Conservation (phyloP, 257 asterid species). For the Eustoma russellianum region DNA sequence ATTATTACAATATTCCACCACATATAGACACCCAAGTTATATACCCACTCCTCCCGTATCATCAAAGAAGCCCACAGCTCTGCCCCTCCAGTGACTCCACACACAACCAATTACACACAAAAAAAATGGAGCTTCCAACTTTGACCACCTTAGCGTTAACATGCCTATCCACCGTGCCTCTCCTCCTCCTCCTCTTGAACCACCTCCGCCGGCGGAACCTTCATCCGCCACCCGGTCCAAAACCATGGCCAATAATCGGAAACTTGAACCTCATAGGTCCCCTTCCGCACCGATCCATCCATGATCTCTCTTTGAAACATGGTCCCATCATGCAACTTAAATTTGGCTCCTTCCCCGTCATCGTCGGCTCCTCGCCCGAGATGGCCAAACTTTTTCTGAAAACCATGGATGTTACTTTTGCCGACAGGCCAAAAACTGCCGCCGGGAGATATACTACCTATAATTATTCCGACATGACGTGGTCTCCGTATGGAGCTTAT, state of each 20-base stretch:
- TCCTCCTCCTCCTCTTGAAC: slow-evolving; percentile 22
- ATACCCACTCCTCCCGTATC: no score
- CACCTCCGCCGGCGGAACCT: slow-evolving; percentile 20
- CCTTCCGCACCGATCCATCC: slow-evolving; percentile 35
- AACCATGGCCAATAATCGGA: slow-evolving; percentile 43
- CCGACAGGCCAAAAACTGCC: slow-evolving; percentile 31
- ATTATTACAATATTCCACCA: no score
- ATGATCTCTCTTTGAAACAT: slow-evolving; percentile 23
- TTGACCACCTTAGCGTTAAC: slow-evolving; percentile 17
- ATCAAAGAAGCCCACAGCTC: no score
- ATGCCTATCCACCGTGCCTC: slow-evolving; percentile 10
- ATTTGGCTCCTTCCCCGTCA: slow-evolving; percentile 33
- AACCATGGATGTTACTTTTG: slow-evolving; percentile 33
- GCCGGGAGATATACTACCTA: slow-evolving; percentile 40
- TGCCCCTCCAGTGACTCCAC: no score
- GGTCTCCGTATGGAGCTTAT: slow-evolving; percentile 43
- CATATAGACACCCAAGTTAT: no score
- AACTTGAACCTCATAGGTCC: slow-evolving; percentile 31
- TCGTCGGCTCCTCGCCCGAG: slow-evolving; percentile 37
- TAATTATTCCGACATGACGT: slow-evolving; percentile 33
- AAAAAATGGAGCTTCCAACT: slow-evolving; percentile 11
- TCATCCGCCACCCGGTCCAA: slow-evolving; percentile 37
- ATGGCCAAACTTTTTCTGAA: slow-evolving; percentile 36
- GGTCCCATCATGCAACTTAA: slow-evolving; percentile 35
- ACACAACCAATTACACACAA: background rate